These are phyloP conservation scores for Sanghuangporus sanghuang DNA, from an alignment of 1,284 basidiomycete genomes.

Conservation along the genomic window DNA sequence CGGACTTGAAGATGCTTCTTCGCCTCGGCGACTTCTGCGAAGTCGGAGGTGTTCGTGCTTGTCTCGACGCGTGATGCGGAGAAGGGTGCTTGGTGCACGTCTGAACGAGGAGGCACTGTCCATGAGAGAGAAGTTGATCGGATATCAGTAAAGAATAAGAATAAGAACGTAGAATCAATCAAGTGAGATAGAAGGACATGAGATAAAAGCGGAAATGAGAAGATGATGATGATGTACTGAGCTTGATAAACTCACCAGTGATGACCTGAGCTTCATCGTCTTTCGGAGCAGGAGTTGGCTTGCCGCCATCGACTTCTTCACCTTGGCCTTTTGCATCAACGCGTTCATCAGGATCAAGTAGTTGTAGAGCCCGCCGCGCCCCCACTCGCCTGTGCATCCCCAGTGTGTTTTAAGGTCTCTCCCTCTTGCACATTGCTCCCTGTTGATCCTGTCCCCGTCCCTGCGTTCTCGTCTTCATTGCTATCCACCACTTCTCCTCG, in stretches of 20 bases:
- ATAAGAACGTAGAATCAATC: neutral
- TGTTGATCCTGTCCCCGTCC: neutral
- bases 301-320: neutral
- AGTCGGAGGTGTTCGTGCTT: neutral
- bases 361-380: neutral
- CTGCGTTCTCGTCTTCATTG: neutral
- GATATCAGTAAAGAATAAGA: neutral
- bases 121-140: neutral
- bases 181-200: neutral
- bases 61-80: conserved; percentile 5
- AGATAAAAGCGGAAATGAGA: neutral
- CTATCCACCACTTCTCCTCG: neutral
- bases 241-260: neutral
- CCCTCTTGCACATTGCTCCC: neutral
- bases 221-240: neutral
- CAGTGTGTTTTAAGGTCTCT: neutral
- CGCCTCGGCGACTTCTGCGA: neutral
- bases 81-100: neutral
- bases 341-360: neutral
- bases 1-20: neutral
- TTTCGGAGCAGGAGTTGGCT: neutral
- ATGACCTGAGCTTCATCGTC: conserved; percentile 7
- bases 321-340: neutral
- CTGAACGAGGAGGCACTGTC: neutral
- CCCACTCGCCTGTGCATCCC: neutral